phyloP scores from a whole-genome alignment of 2,329 filamentous ascomycete genomes.

The Orbilia ellipsospora region DNA sequence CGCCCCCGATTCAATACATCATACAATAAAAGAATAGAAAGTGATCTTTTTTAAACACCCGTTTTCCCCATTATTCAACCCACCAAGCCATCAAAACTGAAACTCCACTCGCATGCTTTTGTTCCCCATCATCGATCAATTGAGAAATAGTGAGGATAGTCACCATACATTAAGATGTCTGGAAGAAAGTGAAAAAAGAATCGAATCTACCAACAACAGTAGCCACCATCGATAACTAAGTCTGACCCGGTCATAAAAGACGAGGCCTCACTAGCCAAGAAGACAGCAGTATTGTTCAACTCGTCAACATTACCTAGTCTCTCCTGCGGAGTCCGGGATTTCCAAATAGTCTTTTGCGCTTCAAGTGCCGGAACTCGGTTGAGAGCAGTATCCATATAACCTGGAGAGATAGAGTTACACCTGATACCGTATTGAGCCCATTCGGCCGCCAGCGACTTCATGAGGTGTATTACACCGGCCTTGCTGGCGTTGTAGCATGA shows the following conservation, averaged over 20 bases:
- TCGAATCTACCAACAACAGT: conserved; percentile 57
- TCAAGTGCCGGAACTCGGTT: conserved; percentile 82
- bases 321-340: conserved; percentile 76
- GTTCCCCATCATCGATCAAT: neutral
- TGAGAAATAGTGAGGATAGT: too few relatives aligned
- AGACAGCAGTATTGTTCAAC: conserved; percentile 80
- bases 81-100: neutral
- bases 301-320: conserved; percentile 79
- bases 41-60: conserved; percentile 5
- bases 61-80: neutral
- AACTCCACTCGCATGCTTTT: conserved; percentile 46
- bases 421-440: conserved; percentile 85
- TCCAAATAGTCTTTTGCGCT: conserved; percentile 85
- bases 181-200: too few relatives aligned
- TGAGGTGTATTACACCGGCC: conserved; percentile 80
- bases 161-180: too few relatives aligned
- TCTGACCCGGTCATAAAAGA: conserved; percentile 82
- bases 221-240: conserved; percentile 71
- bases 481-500: conserved; percentile 86
- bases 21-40: neutral
- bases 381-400: conserved; percentile 86
- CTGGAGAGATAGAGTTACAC: conserved; percentile 85
- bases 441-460: conserved; percentile 83
- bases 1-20: neutral
- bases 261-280: conserved; percentile 78